Evolutionary conservation across 768 basidiomycete genomes (phyloP).

Genomic region (Pluteus cervinus): DNA sequence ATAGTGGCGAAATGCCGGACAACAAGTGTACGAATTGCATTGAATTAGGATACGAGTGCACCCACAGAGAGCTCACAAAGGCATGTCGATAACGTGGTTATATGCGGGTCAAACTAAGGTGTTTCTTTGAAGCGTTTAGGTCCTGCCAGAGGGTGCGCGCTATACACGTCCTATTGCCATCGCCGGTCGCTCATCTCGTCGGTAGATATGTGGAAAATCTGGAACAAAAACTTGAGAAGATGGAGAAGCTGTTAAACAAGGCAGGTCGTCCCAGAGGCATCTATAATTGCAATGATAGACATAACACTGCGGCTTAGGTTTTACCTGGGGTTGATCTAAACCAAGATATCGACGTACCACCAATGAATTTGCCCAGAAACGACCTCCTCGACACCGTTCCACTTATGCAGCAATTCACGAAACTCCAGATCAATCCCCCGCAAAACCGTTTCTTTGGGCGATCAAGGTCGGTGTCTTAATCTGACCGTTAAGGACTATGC

Average conservation of each 20-base stretch:
- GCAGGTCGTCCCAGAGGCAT: constrained; percentile 29
- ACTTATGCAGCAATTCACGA: no score
- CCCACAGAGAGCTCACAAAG: constrained; percentile 65
- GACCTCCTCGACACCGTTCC: no score
- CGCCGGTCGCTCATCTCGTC: constrained; percentile 25
- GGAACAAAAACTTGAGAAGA: constrained; percentile 56
- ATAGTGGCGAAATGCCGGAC: constrained; percentile 61
- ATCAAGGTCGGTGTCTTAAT: constrained; percentile 26
- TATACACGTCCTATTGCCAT: constrained; percentile 2
- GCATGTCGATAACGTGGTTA: constrained; percentile 25
- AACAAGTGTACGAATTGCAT: constrained; percentile 62
- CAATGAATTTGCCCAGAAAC: no score
- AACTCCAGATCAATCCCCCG: constrained; percentile 30
- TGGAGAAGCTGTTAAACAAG: constrained; percentile 54
- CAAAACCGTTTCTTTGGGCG: constrained; percentile 43
- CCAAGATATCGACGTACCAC: constrained; percentile 53
- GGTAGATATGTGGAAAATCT: constrained; percentile 56
- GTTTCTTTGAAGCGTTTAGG: constrained; percentile 32
- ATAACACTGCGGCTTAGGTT: no score
- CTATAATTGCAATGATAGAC: no score
- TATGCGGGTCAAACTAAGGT: constrained; percentile 1
- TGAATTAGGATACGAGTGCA: constrained; percentile 54
- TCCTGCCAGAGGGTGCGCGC: constrained; percentile 53
- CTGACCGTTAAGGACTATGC: background rate
- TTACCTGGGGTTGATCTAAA: constrained; percentile 60